phyloP scores from a whole-genome alignment of 2,329 filamentous ascomycete species.

The Chalaropsis ovoidea region DNA sequence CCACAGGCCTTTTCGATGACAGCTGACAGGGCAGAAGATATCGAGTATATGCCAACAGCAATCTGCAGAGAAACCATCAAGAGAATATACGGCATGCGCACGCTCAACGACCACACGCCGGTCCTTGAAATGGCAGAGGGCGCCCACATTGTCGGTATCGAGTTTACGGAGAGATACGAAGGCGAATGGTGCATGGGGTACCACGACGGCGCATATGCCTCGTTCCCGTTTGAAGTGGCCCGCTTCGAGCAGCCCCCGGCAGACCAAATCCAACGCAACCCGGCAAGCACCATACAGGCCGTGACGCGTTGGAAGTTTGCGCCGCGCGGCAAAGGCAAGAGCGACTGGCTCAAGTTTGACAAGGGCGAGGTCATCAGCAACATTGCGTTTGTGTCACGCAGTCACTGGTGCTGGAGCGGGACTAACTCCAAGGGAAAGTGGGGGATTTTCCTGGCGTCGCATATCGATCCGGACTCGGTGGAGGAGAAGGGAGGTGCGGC shows the following conservation, averaged over 20 bases:
- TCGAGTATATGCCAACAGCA: constrained; percentile 38
- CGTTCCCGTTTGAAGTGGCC: constrained; percentile 41
- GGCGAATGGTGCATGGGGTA: constrained; percentile 50
- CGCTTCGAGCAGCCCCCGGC: constrained; percentile 41
- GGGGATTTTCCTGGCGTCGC: constrained; percentile 45
- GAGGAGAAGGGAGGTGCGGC: constrained; percentile 32
- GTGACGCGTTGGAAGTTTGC: constrained; percentile 46
- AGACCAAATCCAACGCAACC: constrained; percentile 38
- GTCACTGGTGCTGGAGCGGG: constrained; percentile 49
- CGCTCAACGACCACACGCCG: constrained; percentile 38
- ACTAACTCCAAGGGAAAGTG: constrained; percentile 43
- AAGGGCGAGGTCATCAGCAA: constrained; percentile 58
- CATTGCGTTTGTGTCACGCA: constrained; percentile 43
- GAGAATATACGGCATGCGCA: constrained; percentile 39
- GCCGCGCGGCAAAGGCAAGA: constrained; percentile 33
- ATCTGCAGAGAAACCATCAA: constrained; percentile 41
- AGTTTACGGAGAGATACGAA: constrained; percentile 42
- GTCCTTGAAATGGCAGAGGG: constrained; percentile 41
- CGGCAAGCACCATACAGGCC: constrained; percentile 40
- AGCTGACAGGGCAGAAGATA: constrained; percentile 35
- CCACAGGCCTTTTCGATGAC: constrained; percentile 37
- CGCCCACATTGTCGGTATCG: constrained; percentile 42
- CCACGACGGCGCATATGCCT: constrained; percentile 45
- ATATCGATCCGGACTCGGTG: constrained; percentile 40
- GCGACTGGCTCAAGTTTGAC: constrained; percentile 50